Percentiles rank a stretch among this genome's conserved stretches.
Conservation (phyloP, 345 rosid species). For the Citrus cavaleriei region DNA sequence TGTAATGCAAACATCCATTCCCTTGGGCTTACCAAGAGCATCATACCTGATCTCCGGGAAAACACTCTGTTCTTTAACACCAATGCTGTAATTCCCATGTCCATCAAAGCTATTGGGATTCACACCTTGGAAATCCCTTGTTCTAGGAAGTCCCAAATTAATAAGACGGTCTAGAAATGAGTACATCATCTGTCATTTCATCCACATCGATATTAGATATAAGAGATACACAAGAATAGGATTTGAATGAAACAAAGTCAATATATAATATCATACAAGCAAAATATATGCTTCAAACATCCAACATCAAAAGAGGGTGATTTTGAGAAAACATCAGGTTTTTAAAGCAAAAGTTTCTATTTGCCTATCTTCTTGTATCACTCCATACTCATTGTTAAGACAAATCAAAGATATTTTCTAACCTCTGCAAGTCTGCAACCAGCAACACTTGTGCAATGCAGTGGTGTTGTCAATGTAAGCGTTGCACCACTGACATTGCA, state of each 20-base stretch:
- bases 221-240: no score
- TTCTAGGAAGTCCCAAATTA: conserved; percentile 87
- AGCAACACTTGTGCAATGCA: neutral
- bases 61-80: conserved; percentile 75
- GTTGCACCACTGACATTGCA: neutral
- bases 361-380: neutral
- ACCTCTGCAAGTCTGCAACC: neutral
- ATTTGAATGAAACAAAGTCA: neutral
- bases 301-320: neutral
- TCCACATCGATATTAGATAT: neutral
- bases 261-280: neutral
- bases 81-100: conserved; percentile 87
- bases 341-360: neutral
- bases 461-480: neutral
- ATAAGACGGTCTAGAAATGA: conserved; percentile 89
- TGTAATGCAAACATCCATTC: conserved; percentile 92
- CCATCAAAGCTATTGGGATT: conserved; percentile 86
- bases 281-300: neutral
- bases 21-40: conserved; percentile 64
- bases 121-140: conserved; percentile 92
- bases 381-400: neutral
- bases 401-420: neutral
- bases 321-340: neutral
- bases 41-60: conserved; percentile 83
- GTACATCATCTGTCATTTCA: conserved; percentile 66